These are phyloP conservation scores for Diplodia mutila DNA, from an alignment of 2,329 filamentous ascomycete species.

Conservation along the genomic window DNA sequence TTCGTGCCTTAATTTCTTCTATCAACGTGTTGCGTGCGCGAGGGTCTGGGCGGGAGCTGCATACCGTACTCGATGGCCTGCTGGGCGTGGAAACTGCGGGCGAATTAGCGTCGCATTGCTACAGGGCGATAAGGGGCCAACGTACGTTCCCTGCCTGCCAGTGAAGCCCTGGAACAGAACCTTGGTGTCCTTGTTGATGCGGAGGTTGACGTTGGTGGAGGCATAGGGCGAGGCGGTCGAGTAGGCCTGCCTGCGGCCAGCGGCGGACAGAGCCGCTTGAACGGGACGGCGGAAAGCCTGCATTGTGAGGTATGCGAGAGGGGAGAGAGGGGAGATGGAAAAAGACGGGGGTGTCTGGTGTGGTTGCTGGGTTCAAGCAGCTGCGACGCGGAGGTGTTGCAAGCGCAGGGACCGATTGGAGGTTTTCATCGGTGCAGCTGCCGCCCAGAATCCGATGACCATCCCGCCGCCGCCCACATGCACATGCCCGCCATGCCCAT, in stretches of 20 bases:
- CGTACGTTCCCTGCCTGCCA: constrained; percentile 84
- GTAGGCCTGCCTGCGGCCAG: constrained; percentile 75
- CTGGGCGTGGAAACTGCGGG: constrained; percentile 85
- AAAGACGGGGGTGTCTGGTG: constrained; percentile 16
- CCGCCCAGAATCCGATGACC: constrained; percentile 17
- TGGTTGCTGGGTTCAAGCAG: constrained; percentile 16
- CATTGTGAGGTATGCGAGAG: constrained; percentile 60
- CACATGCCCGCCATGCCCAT: constrained; percentile 22
- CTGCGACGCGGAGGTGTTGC: constrained; percentile 25
- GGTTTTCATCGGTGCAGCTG: constrained; percentile 22
- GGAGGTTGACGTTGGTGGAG: constrained; percentile 68
- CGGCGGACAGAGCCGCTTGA: constrained; percentile 68
- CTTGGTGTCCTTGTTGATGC: constrained; percentile 91
- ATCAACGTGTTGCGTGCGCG: constrained; percentile 21
- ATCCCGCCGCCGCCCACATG: constrained; percentile 1
- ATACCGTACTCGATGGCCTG: constrained; percentile 98
- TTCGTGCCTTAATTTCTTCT: constrained; percentile 71
- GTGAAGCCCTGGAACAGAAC: constrained; percentile 98
- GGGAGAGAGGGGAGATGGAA: constrained; percentile 24
- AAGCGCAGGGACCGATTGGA: constrained; percentile 25
- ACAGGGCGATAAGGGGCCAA: constrained; percentile 27
- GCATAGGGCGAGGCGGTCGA: constrained; percentile 64
- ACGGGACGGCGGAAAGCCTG: constrained; percentile 79
- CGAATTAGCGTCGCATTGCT: constrained; percentile 28
- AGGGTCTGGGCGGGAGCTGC: constrained; percentile 26